Evolutionary conservation across 805 yeast genomes (phyloP), one percentile per base, ranked within the genome.

Genomic region (Deakozyma indianensis): DNA sequence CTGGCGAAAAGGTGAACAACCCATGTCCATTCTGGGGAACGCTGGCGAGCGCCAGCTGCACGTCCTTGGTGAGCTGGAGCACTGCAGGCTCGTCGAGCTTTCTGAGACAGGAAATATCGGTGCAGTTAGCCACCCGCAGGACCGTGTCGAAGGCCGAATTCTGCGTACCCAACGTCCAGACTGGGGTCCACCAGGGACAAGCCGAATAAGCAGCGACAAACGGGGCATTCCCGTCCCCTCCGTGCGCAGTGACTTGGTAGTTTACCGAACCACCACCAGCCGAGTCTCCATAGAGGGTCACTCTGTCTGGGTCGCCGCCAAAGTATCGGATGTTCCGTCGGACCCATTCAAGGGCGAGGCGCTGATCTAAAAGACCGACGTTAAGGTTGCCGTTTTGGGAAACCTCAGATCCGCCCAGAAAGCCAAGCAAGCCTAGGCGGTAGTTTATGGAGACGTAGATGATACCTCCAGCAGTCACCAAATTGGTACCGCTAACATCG

Each of bases 271-370:
- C 49, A 15, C 49, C 68, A 22, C 71, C 71, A 5, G 71, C 69
- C 40, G 60, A 52, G 49, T 63, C 63, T 5, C 71, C 70, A 50
- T 61, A 54, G n/a, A 66, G 51, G 1, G 68, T 64, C 16, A 67
- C 57, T 45, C 50, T 51, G 23, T 53, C 48, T 1, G 63, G 57
- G 46, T 66, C 56, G 22, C 71, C 70, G 14, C 69, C 69, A 50
- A 66, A 66, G 27, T 46, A 42, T 9, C 41, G 50, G 43, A 66
- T 66, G 49, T 66, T 57, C 32, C 57, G 54, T 32, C 55, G 48
- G 16, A 60, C 55, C 71, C 71, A 67, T 16, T 57, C 52, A 23
- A 63, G 49, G 2, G 66, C 70, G 18, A 45, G 41, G 15, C 63
- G 51, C 44, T 62, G 68, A 45, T 67, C 71, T 35, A 55, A 51